These are phyloP conservation scores for Ambrosia artemisiifolia DNA, from an alignment of 129 eudicot genomes.

Conservation along the genomic window DNA sequence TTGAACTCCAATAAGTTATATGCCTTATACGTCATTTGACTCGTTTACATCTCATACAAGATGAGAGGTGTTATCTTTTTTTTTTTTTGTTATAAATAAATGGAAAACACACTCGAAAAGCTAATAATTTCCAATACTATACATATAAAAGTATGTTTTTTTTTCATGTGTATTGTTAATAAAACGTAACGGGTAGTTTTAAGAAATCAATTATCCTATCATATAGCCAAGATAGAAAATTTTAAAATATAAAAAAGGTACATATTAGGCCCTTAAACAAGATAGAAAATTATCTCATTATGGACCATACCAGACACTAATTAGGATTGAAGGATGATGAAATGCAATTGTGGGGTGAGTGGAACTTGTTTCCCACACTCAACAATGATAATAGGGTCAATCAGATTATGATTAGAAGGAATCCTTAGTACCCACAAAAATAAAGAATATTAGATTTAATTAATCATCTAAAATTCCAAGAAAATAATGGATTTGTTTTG, in stretches of 20 bases:
- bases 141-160: not conserved
- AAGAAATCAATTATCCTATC: not conserved
- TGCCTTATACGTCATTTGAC: not conserved
- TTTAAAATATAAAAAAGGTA: not conserved
- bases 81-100: not conserved
- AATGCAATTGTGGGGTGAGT: constrained; percentile 38
- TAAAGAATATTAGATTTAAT: constrained; percentile 18
- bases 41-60: not conserved
- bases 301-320: constrained; percentile 30
- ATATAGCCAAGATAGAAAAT: not conserved
- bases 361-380: constrained; percentile 53
- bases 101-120: not conserved
- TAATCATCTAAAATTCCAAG: constrained; percentile 21
- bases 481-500: constrained; percentile 12
- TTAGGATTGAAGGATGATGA: constrained; percentile 34
- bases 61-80: not conserved
- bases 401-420: constrained; percentile 45
- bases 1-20: no score
- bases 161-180: not conserved
- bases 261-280: constrained; percentile 15
- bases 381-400: constrained; percentile 44
- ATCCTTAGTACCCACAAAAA: constrained; percentile 41
- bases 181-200: not conserved
- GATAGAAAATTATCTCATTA: not conserved
- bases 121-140: not conserved